These are phyloP conservation scores for Sanguinoderma infundibulare DNA, from an alignment of 1,284 basidiomycete species.

Conservation along the genomic window DNA sequence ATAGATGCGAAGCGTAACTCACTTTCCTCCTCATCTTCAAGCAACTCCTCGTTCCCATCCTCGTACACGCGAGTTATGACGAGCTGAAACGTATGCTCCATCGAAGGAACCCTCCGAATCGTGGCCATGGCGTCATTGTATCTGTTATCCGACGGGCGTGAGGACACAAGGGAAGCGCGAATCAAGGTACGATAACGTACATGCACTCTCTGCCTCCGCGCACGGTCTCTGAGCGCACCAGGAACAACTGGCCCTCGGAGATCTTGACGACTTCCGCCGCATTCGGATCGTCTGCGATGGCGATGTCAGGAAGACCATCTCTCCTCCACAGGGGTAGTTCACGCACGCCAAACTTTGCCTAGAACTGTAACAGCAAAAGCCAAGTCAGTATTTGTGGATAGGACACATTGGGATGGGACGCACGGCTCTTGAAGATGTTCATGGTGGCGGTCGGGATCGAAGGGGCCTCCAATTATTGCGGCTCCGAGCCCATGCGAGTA, in stretches of 20 bases:
- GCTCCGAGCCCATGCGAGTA: background rate
- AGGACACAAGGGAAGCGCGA: background rate
- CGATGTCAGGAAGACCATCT: constrained; percentile 28
- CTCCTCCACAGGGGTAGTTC: background rate
- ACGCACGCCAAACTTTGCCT: constrained; percentile 94
- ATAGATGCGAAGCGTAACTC: constrained; percentile 37
- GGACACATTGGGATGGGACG: constrained; percentile 42
- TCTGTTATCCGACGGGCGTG: constrained; percentile 44
- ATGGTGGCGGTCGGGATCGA: constrained; percentile 45
- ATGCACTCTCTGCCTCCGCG: constrained; percentile 97
- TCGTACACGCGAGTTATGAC: constrained; percentile 95
- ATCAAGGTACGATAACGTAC: constrained; percentile 52
- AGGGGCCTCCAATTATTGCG: constrained; percentile 16
- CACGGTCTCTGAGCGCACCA: constrained; percentile 89
- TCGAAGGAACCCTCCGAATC: constrained; percentile 82
- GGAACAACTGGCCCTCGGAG: constrained; percentile 89
- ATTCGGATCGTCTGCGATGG: constrained; percentile 73
- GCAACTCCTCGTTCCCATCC: constrained; percentile 91
- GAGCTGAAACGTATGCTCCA: constrained; percentile 94
- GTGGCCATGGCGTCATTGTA: constrained; percentile 97
- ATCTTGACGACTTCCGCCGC: constrained; percentile 95
- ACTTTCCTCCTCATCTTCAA: constrained; percentile 97
- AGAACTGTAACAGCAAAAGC: constrained; percentile 61
- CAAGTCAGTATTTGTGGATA: constrained; percentile 9
- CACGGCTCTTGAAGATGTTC: constrained; percentile 85